phyloP scores from a whole-genome alignment of 441 rosid species.

The Viola pubescens region DNA sequence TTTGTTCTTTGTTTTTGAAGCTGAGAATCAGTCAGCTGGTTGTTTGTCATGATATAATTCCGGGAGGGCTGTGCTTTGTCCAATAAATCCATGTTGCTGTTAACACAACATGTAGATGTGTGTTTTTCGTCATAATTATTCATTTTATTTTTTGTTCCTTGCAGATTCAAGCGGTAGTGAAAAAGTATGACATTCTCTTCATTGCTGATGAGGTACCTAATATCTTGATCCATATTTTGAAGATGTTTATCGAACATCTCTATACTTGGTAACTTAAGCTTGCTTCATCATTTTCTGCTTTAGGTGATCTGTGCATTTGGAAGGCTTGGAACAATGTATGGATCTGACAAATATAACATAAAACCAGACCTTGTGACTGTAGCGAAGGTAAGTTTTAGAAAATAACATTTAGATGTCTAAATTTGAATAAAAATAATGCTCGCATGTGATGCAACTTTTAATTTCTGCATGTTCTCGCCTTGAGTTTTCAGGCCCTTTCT shows the following conservation, averaged over 20 bases:
- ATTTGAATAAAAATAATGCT: slow-evolving; percentile 1
- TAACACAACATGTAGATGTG: neutral
- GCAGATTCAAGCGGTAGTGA: slow-evolving; percentile 86
- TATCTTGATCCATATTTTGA: neutral
- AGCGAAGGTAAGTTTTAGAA: slow-evolving; percentile 58
- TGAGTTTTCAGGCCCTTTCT: slow-evolving; percentile 63
- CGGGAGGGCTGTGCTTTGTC: neutral
- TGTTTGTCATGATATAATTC: neutral
- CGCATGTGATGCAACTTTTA: neutral
- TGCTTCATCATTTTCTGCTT: slow-evolving; percentile 12
- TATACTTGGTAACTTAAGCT: neutral
- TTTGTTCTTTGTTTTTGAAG: neutral
- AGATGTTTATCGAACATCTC: neutral
- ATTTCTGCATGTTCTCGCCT: slow-evolving; percentile 4
- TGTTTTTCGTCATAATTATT: neutral
- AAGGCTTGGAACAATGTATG: slow-evolving; percentile 96
- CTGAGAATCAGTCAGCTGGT: neutral
- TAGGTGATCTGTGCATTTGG: slow-evolving; percentile 98
- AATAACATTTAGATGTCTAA: neutral
- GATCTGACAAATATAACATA: slow-evolving; percentile 79
- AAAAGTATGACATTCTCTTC: slow-evolving; percentile 79
- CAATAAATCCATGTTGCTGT: neutral
- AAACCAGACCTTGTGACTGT: slow-evolving; percentile 82
- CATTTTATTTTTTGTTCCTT: slow-evolving; percentile 7
- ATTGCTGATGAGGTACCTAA: slow-evolving; percentile 84